A percentile compares a stretch with the other conserved stretches of the same genome.
Evolutionary conservation across 139 green algal species (phyloP).

Genomic region (Chloropicon primus): DNA sequence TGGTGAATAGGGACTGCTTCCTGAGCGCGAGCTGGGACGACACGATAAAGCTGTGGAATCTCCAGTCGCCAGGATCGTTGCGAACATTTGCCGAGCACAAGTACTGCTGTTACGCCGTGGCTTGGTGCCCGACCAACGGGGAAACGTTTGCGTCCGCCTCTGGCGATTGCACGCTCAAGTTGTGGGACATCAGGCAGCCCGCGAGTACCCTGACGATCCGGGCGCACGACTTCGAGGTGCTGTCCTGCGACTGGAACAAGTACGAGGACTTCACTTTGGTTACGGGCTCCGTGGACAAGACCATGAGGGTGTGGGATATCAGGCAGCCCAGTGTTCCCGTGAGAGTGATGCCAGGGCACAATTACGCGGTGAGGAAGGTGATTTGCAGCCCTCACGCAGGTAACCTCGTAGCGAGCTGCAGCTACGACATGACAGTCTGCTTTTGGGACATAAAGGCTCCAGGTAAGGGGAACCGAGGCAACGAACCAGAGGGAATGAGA

Average conservation of each 20-base stretch:
- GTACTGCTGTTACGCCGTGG: constrained; percentile 92
- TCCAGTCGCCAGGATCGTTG: constrained; percentile 21
- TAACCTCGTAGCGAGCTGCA: constrained; percentile 61
- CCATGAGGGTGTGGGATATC: constrained; percentile 53
- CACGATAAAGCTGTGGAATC: constrained; percentile 83
- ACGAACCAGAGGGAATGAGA: too few species aligned
- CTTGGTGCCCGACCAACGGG: constrained; percentile 48
- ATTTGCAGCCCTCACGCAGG: constrained; percentile 73
- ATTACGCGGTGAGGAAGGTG: constrained; percentile 76
- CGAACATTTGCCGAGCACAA: constrained; percentile 63
- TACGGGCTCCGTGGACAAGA: constrained; percentile 81
- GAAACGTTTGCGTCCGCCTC: constrained; percentile 34
- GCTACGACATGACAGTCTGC: constrained; percentile 92
- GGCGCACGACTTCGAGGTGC: constrained; percentile 64
- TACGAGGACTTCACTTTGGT: constrained; percentile 85
- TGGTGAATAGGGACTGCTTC: constrained; percentile 66
- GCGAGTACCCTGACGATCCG: constrained; percentile 58
- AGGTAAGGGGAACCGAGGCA: background rate
- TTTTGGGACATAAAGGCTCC: constrained; percentile 63
- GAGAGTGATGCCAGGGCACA: constrained; percentile 59
- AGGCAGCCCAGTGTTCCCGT: constrained; percentile 32
- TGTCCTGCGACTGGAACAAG: constrained; percentile 45
- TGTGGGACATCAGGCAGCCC: constrained; percentile 78
- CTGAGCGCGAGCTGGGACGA: constrained; percentile 87
- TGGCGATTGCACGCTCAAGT: constrained; percentile 47